phyloP scores from a whole-genome alignment of 23 red algal species.

The Porphyridium purpureum region DNA sequence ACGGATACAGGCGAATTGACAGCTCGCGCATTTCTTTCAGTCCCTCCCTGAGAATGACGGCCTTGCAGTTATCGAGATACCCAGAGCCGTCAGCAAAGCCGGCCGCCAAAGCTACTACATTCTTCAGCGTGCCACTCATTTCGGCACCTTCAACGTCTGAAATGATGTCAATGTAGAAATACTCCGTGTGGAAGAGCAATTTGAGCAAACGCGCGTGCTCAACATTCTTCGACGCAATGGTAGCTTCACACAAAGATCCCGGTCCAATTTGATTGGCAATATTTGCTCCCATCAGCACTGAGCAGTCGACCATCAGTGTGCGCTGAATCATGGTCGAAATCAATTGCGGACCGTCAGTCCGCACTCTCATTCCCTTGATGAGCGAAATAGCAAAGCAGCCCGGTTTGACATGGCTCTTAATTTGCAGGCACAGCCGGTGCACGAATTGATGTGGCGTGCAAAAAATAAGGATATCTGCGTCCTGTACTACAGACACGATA shows the following conservation, averaged over 20 bases:
- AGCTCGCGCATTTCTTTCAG: constrained; percentile 79
- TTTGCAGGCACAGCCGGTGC: constrained; percentile 23
- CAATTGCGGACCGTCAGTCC: constrained; percentile 47
- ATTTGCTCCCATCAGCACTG: constrained; percentile 77
- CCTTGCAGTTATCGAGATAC: constrained; percentile 75
- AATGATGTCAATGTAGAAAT: constrained; percentile 62
- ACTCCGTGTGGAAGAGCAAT: constrained; percentile 46
- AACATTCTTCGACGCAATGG: constrained; percentile 47
- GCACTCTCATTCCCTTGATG: constrained; percentile 83
- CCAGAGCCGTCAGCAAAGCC: constrained; percentile 79
- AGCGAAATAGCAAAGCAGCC: constrained; percentile 54
- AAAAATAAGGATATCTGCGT: constrained; percentile 61
- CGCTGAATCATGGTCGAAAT: constrained; percentile 62
- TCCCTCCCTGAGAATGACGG: constrained; percentile 70
- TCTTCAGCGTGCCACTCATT: constrained; percentile 84
- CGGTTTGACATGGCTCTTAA: constrained; percentile 21
- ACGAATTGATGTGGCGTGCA: constrained; percentile 89
- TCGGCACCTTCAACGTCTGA: constrained; percentile 52
- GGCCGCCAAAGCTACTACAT: constrained; percentile 72
- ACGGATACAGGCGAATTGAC: constrained; percentile 40
- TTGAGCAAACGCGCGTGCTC: constrained; percentile 39
- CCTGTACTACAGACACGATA: constrained; percentile 18
- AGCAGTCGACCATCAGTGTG: constrained; percentile 43
- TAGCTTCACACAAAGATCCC: constrained; percentile 70
- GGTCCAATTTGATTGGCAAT: constrained; percentile 91